A percentile compares a stretch with the other conserved stretches of the same genome.
Evolutionary conservation across 805 yeast species (phyloP).

Genomic region (Nakazawaea pomicola): DNA sequence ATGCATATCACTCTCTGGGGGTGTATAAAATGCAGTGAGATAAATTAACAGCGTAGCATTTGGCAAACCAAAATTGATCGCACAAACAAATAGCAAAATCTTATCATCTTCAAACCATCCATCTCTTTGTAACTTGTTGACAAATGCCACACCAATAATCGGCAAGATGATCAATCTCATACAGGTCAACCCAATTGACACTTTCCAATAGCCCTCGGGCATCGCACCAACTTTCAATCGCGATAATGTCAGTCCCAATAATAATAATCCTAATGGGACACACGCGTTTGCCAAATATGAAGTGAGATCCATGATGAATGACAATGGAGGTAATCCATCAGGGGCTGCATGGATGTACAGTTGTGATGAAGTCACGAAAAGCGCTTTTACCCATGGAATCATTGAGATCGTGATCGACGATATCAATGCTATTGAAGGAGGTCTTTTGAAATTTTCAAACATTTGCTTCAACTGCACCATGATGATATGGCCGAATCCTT

Average conservation of each 20-base stretch:
- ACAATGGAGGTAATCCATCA: conserved; percentile 76
- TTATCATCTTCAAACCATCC: conserved; percentile 61
- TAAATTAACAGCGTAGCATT: conserved; percentile 86
- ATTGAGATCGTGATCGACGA: conserved; percentile 62
- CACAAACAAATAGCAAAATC: conserved; percentile 67
- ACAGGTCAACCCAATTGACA: conserved; percentile 51
- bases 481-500: not conserved
- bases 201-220: conserved; percentile 69
- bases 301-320: conserved; percentile 78
- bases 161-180: conserved; percentile 68
- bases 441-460: conserved; percentile 53
- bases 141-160: conserved; percentile 67
- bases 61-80: conserved; percentile 75
- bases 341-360: conserved; percentile 70
- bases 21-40: conserved; percentile 83
- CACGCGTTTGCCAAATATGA: conserved; percentile 80
- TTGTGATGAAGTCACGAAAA: conserved; percentile 49
- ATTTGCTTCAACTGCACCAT: conserved; percentile 12
- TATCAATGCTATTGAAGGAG: conserved; percentile 69
- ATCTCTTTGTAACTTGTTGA: conserved; percentile 51
- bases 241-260: conserved; percentile 86
- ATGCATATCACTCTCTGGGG: conserved; percentile 44
- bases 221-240: conserved; percentile 55
- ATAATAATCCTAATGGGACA: conserved; percentile 79
- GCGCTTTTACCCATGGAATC: conserved; percentile 82